Evolutionary conservation across 2,329 filamentous ascomycete species (phyloP).

Genomic region (Keithomyces neogunnii): DNA sequence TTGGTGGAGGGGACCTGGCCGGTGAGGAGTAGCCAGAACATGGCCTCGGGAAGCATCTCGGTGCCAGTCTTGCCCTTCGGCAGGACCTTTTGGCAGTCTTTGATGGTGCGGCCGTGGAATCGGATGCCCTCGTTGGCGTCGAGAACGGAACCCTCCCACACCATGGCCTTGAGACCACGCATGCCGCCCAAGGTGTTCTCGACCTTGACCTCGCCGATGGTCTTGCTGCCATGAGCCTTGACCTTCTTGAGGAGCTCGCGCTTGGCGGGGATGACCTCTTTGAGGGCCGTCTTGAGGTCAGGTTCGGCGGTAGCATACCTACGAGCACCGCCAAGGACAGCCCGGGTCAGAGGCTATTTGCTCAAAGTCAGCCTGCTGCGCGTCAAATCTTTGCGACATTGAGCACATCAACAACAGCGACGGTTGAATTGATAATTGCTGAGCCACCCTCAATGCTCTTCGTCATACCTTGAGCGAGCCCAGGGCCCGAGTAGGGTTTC

Average conservation of each 20-base stretch:
- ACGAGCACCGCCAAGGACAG: conserved; percentile 29
- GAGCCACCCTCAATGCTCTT: background rate
- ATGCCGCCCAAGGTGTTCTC: conserved; percentile 93
- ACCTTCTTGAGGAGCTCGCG: conserved; percentile 89
- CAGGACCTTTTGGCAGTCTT: conserved; percentile 89
- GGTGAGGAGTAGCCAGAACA: conserved; percentile 98
- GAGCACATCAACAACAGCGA: background rate
- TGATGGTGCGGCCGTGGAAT: conserved; percentile 96
- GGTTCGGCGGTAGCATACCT: conserved; percentile 73
- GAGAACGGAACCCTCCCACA: conserved; percentile 96
- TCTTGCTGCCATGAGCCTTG: conserved; percentile 74
- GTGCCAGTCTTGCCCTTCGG: conserved; percentile 88
- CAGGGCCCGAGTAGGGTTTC: conserved; percentile 53
- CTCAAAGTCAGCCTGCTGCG: background rate
- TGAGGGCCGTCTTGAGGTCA: conserved; percentile 81
- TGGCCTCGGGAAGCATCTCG: conserved; percentile 96
- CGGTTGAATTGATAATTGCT: background rate
- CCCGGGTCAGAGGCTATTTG: conserved; percentile 15
- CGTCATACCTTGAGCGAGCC: conserved; percentile 52
- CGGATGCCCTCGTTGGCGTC: conserved; percentile 96
- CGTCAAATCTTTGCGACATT: background rate
- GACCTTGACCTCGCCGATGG: conserved; percentile 86
- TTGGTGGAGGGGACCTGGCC: conserved; percentile 77
- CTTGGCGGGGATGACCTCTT: conserved; percentile 80
- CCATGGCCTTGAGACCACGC: conserved; percentile 95